Evolutionary conservation across 345 rosid species (phyloP).

Genomic region (Syzygium oleosum): DNA sequence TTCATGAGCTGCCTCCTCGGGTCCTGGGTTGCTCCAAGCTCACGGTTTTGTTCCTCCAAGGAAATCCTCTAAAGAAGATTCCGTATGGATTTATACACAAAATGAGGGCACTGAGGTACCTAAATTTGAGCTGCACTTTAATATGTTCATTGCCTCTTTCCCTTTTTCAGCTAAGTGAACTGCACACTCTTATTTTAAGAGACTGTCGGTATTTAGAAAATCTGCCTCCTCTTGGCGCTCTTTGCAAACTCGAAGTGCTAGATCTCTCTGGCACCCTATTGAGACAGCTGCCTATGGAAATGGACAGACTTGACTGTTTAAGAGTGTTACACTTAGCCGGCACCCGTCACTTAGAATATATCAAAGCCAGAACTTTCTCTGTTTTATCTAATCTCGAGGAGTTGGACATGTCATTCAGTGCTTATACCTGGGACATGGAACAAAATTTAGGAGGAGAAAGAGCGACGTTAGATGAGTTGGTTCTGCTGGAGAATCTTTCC

Average conservation of each 20-base stretch:
- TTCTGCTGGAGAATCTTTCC: constrained; percentile 13
- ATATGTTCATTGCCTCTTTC: constrained; percentile 13
- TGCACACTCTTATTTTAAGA: constrained; percentile 15
- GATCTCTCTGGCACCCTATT: constrained; percentile 20
- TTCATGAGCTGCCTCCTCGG: constrained; percentile 5
- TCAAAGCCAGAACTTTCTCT: constrained; percentile 12
- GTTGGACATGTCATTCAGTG: constrained; percentile 25
- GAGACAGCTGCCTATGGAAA: constrained; percentile 14
- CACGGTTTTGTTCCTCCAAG: constrained; percentile 17
- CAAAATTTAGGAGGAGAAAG: background rate
- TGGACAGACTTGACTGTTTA: constrained; percentile 2
- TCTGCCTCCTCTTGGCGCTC: constrained; percentile 15
- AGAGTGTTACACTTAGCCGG: constrained; percentile 14
- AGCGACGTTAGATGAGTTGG: constrained; percentile 19
- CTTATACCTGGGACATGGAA: constrained; percentile 15
- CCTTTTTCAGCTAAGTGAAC: constrained; percentile 4
- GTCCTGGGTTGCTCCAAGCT: constrained; percentile 2
- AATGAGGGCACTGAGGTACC: constrained; percentile 9
- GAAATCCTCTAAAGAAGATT: constrained; percentile 19
- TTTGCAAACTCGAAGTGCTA: constrained; percentile 17
- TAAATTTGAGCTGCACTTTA: constrained; percentile 18
- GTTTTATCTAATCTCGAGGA: constrained; percentile 17
- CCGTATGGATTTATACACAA: constrained; percentile 13
- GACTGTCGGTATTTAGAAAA: constrained; percentile 10
- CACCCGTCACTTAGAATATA: constrained; percentile 14